phyloP scores from a whole-genome alignment of 139 green algal species.

The Chlorella ohadii region DNA sequence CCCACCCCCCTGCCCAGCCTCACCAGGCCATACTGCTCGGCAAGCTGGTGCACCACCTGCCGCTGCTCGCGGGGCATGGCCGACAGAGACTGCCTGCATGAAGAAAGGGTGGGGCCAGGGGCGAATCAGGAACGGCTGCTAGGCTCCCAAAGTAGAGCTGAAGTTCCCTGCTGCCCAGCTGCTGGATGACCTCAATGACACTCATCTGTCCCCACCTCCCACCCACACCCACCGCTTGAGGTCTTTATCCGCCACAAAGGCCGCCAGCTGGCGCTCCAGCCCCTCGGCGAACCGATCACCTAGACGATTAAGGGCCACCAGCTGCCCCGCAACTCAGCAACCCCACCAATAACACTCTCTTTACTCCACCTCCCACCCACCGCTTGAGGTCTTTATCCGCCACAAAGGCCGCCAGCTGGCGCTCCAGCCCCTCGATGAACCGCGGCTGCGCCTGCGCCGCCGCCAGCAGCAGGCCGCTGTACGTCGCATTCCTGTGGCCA shows the following conservation, averaged over 20 bases:
- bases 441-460: constrained; percentile 54
- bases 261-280: constrained; percentile 64
- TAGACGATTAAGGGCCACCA: no score
- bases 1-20: no score
- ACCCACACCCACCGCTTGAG: constrained; percentile 23
- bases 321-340: no score
- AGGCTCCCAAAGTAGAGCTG: no score
- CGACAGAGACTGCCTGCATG: constrained; percentile 37
- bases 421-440: constrained; percentile 62
- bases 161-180: no score
- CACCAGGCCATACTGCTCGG: constrained; percentile 64
- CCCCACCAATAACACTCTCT: no score
- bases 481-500: constrained; percentile 37
- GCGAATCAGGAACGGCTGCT: no score
- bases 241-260: constrained; percentile 53
- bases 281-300: constrained; percentile 43
- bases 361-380: neutral
- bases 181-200: no score
- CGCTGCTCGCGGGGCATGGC: constrained; percentile 60
- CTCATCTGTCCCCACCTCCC: neutral
- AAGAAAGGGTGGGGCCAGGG: no score
- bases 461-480: constrained; percentile 51
- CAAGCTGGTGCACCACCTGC: constrained; percentile 64
- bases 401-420: constrained; percentile 60
- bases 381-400: constrained; percentile 33